Evolutionary conservation across 2,329 filamentous ascomycete species (phyloP).

Genomic region (Diaporthe ilicicola): DNA sequence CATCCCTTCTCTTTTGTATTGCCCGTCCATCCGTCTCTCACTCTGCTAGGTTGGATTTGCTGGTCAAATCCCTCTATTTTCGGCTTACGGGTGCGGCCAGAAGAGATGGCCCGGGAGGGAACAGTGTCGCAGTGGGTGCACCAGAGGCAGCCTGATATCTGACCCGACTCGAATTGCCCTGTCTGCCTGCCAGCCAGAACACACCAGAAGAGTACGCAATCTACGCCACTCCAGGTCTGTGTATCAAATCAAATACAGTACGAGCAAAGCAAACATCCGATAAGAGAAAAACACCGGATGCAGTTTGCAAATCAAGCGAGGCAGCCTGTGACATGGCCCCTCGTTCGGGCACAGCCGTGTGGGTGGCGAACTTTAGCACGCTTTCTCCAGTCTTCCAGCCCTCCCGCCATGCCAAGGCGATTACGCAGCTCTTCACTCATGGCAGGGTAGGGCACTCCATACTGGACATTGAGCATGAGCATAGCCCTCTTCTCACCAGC

Average conservation of each 20-base stretch:
- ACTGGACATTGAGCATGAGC: neutral
- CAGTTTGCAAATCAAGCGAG: conserved; percentile 1
- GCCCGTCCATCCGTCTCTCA: neutral
- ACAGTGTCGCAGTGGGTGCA: neutral
- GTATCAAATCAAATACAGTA: no score
- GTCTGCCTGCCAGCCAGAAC: neutral
- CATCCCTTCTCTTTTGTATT: neutral
- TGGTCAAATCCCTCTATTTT: neutral
- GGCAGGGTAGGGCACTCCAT: neutral
- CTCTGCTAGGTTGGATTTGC: neutral
- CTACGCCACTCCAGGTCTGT: neutral
- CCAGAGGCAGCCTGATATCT: conserved; percentile 17
- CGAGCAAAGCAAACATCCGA: no score
- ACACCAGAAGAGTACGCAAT: neutral
- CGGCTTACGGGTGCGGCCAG: neutral
- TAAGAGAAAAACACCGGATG: neutral
- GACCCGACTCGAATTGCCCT: neutral
- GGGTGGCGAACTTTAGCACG: conserved; percentile 8
- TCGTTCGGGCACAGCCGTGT: conserved; percentile 13
- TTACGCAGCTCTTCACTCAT: conserved; percentile 10
- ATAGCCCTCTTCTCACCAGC: conserved; percentile 16
- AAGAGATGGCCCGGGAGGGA: neutral
- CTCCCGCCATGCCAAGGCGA: neutral
- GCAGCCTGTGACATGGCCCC: conserved; percentile 7
- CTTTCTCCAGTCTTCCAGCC: conserved; percentile 4